These are phyloP conservation scores for Pseudoscleropodium purum DNA, from an alignment of 225 moss, liverwort and hornwort species.

Conservation along the genomic window DNA sequence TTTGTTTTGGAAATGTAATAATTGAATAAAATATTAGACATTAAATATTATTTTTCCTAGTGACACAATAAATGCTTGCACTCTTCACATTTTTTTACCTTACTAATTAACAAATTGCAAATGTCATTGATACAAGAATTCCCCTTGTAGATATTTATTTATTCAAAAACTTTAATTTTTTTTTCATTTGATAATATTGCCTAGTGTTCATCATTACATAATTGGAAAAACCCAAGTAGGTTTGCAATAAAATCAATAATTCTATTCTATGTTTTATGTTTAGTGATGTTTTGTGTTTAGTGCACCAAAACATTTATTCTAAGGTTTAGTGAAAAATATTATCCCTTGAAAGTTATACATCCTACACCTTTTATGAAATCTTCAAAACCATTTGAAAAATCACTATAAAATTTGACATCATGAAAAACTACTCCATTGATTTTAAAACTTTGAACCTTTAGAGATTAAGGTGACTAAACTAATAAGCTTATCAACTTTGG, in stretches of 20 bases:
- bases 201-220: accelerated
- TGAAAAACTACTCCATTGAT: not conserved
- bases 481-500: too few species aligned
- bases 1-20: not conserved
- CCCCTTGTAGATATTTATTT: not conserved
- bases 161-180: too few species aligned
- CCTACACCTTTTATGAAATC: accelerated
- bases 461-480: not conserved
- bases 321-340: not conserved
- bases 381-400: not conserved
- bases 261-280: not conserved
- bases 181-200: not conserved
- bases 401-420: not conserved
- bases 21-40: not conserved
- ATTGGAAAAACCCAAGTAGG: too few species aligned
- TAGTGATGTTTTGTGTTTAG: too few species aligned
- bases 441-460: not conserved
- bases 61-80: not conserved
- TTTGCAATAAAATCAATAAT: too few species aligned
- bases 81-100: not conserved
- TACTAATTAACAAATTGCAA: not conserved
- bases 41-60: not conserved
- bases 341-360: not conserved
- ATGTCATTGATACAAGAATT: not conserved
- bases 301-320: not conserved